phyloP scores from a whole-genome alignment of 345 rosid genomes.

The Salix koriyanagi region DNA sequence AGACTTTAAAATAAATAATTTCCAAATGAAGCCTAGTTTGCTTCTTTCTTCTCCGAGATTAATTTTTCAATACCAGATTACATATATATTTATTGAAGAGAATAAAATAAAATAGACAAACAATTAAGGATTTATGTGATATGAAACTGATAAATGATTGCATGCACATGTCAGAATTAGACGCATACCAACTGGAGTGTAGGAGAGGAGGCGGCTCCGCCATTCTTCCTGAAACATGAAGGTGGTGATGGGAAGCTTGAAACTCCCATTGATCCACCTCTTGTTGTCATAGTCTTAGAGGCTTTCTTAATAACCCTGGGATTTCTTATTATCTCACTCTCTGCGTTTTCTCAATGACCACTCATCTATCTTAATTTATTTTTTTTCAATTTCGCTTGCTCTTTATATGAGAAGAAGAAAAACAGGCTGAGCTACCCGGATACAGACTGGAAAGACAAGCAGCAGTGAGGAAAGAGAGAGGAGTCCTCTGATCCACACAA shows the following conservation, averaged over 20 bases:
- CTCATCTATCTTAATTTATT: background rate
- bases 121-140: too few species aligned
- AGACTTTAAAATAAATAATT: background rate
- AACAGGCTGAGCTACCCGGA: background rate
- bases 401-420: background rate
- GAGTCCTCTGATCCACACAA: conserved; percentile 43
- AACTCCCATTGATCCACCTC: conserved; percentile 51
- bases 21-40: background rate
- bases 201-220: conserved; percentile 27
- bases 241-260: conserved; percentile 52
- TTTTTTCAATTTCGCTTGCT: background rate
- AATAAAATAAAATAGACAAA: too few species aligned
- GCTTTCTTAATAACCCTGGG: background rate
- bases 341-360: conserved; percentile 2
- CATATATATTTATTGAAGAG: too few species aligned
- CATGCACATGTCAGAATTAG: background rate
- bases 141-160: background rate
- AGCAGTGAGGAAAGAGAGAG: background rate
- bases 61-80: background rate
- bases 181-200: conserved; percentile 39
- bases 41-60: background rate
- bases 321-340: background rate
- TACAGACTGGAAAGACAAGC: conserved; percentile 1
- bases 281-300: conserved; percentile 40
- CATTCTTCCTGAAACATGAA: conserved; percentile 31